Evolutionary conservation across 768 basidiomycete species (phyloP), one percentile per base, ranked within the genome.

Genomic region (Obba rivulosa): DNA sequence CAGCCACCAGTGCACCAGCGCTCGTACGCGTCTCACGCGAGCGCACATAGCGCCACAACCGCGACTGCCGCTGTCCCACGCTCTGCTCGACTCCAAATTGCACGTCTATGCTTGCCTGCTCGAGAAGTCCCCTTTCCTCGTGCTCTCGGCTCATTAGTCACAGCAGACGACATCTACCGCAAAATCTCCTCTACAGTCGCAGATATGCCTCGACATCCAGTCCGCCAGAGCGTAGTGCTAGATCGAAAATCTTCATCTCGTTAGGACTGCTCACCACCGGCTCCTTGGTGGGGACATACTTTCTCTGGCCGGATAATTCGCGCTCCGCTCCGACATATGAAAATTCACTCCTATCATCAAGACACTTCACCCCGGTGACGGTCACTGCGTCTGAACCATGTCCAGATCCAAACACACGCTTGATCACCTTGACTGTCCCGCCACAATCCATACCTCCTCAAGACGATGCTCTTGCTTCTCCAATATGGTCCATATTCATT

Each of bases 401-500:
- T 34, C 23, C 53, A 28, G 81, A 82, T 0, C 68, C 78, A 9
- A 67, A 80, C 57, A 78, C 84, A 10, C 86, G 82, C 52, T 65
- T 92, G 8, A 65, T 92, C 17, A 79, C 79, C 11, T 66, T 92
- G 41, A 68, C 71, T 3, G 60, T 89, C 8, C 78, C 84, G 10
- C 69, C 68, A 1, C 52, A 68, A 28, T 52, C 61, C 10, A 51
- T 61, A 10, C 58, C 64, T 3, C 31, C 57, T 9, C 38, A 44
- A 9, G 25, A 52, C 14, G 45, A 55, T 13, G 14, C 57, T 8
- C 34, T 49, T 0, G 55, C 57, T 16, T 40, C 57, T 9, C 78
- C 75, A 23, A 79, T 90, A 50, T 92, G 81, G 78, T 86, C 87
- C 34, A 69, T 92, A 11, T 92, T 75, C 63, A 71, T 92, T 61